These are phyloP conservation scores for Centrapalus pauciflorus DNA, from an alignment of 129 eudicot genomes.

Conservation along the genomic window DNA sequence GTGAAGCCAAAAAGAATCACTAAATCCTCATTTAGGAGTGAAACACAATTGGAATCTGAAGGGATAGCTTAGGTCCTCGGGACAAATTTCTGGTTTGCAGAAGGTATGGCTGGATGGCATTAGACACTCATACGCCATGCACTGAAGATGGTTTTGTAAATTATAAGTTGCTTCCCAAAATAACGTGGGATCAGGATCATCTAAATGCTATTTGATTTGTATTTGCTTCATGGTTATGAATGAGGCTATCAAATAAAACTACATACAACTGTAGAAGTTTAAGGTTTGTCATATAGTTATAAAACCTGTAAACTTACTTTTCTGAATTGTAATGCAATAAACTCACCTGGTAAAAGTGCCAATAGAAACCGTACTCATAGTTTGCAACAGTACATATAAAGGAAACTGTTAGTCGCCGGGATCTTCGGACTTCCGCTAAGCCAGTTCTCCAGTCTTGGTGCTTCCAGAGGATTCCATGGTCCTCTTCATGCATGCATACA, in stretches of 20 bases:
- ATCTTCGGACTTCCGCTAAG: constrained; percentile 64
- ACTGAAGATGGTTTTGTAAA: background rate
- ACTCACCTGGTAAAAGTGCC: constrained; percentile 95
- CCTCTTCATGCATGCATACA: constrained; percentile 72
- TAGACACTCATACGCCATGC: background rate
- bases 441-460: constrained; percentile 85
- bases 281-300: background rate
- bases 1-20: background rate
- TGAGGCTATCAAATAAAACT: no score
- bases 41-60: background rate
- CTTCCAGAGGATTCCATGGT: constrained; percentile 67
- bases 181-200: background rate
- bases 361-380: constrained; percentile 87
- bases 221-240: no score
- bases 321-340: constrained; percentile 5
- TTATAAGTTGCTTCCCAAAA: background rate
- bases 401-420: constrained; percentile 63
- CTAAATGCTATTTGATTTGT: background rate
- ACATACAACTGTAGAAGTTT: background rate
- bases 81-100: background rate
- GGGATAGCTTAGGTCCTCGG: background rate
- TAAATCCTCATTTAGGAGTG: background rate
- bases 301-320: constrained; percentile 1
- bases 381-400: constrained; percentile 75
- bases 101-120: background rate